These are phyloP conservation scores for Vinca minor DNA, from an alignment of 257 asterid genomes.

Conservation along the genomic window DNA sequence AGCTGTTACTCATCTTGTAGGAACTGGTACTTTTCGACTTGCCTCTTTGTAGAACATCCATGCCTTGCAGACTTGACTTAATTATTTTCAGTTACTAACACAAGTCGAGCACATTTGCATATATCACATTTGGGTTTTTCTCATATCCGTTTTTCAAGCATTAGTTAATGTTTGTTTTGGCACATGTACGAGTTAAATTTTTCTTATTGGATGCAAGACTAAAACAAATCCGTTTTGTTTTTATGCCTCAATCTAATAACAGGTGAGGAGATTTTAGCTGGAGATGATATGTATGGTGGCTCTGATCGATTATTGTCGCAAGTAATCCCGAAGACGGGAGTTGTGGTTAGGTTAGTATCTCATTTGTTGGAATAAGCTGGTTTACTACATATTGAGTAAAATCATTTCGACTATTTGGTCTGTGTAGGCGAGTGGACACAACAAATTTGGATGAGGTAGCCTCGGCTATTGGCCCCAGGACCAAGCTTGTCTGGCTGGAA, in stretches of 20 bases:
- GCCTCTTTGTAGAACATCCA: not conserved
- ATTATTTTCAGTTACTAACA: not conserved
- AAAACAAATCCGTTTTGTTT: not conserved
- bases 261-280: slow-evolving; percentile 92
- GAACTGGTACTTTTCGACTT: slow-evolving; percentile 38
- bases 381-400: slow-evolving; percentile 2
- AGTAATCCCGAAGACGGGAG: slow-evolving; percentile 73
- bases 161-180: not conserved
- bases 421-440: slow-evolving; percentile 75
- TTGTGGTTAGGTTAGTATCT: slow-evolving; percentile 61
- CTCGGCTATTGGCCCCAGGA: slow-evolving; percentile 51
- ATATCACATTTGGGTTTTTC: not conserved
- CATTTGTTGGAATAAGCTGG: slow-evolving; percentile 2
- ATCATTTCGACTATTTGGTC: slow-evolving; percentile 10
- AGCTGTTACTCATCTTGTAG: slow-evolving; percentile 75
- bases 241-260: slow-evolving; percentile 10
- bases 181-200: too few species aligned
- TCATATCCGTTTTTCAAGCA: not conserved
- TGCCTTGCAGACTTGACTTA: not conserved
- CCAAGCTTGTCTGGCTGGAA: slow-evolving; percentile 96
- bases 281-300: slow-evolving; percentile 95
- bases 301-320: slow-evolving; percentile 85
- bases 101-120: not conserved
- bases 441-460: slow-evolving; percentile 68
- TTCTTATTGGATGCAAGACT: not conserved